Base-by-base conservation (phyloP, 805 yeast genomes). In the Candida hungchunana region DNA sequence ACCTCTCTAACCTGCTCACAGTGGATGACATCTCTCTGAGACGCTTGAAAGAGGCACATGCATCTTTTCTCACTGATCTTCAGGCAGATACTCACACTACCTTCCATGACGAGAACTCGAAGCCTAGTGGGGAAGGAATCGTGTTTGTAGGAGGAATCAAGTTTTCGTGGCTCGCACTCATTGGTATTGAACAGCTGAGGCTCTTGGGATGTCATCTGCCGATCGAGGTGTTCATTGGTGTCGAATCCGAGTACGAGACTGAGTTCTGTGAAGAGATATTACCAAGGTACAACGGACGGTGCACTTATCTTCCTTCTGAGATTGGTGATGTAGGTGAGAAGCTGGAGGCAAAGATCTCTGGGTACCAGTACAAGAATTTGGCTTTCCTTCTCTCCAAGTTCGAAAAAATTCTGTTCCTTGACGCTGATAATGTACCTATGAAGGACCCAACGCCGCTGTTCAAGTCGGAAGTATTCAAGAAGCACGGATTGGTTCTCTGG, bases 111-210 rank as follows among this genome's bases (percentile, higher is more conserved):
- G 51, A 49, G 10, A 19, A 56, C 4, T 35, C 59, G 7, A 46
- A 45, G 7, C 47, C 61, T 4, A 60, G 62, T 32, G 70, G 75
- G 2, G 64, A 68, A 20, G 84, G 84, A 2, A 68, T 77, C 18
- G 90, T 72, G 23, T 76, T 67, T 52, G 87, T 82, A 24, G 89
- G 88, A 15, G 93, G 93, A 27, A 85, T 85, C 4, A 73, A 71
- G 44, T 81, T 77, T 58, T 78, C 82, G 43, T 83, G 89, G 75
- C 67, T 79, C 40, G 71, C 85, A 12, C 58, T 82, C 26, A 63
- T 80, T 16, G 75, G 82, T 7, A 69, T 83, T 34, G 73, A 73
- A 47, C 72, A 78, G 45, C 56, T 83, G 29, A 62, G 89, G 44
- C 67, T 73, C n/a, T 55, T 71, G 8, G 84, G 86, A 8, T 71